These are phyloP conservation scores for Sarocladium brachiariae DNA, from an alignment of 2,329 filamentous ascomycete species.

Conservation along the genomic window DNA sequence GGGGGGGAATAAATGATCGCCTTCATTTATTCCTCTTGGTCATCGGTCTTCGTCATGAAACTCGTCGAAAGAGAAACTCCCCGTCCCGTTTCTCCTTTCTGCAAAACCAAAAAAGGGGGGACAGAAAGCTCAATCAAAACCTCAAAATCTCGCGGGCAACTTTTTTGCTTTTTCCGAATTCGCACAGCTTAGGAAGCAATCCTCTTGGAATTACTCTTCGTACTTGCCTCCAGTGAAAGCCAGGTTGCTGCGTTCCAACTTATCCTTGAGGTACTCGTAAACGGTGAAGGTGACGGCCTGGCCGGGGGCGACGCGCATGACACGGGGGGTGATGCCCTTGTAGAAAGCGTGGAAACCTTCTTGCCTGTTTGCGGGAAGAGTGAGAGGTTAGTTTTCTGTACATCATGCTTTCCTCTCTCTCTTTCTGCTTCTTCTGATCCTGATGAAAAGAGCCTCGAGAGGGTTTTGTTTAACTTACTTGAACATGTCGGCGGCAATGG, in stretches of 20 bases:
- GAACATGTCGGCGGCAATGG: constrained; percentile 80
- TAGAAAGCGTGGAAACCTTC: constrained; percentile 95
- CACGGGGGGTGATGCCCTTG: constrained; percentile 95
- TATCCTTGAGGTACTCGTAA: constrained; percentile 70
- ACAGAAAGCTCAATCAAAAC: too few relatives aligned
- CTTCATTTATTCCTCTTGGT: background rate
- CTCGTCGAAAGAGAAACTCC: constrained; percentile 1
- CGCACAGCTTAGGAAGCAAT: too few relatives aligned
- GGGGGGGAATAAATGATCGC: too few relatives aligned
- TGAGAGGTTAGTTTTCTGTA: background rate
- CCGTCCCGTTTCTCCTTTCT: too few relatives aligned
- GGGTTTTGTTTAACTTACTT: too few relatives aligned
- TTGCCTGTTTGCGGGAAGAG: constrained; percentile 47
- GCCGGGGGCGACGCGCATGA: constrained; percentile 95
- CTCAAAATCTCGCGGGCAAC: too few relatives aligned
- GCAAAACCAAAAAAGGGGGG: too few relatives aligned
- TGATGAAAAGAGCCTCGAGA: too few relatives aligned
- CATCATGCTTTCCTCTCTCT: background rate
- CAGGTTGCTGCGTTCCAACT: constrained; percentile 62
- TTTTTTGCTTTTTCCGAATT: too few relatives aligned
- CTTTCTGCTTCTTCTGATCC: background rate
- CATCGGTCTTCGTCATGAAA: background rate
- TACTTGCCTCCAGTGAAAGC: constrained; percentile 56
- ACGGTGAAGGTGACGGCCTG: constrained; percentile 76
- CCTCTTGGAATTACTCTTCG: constrained; percentile 63